Evolutionary conservation across 2,329 filamentous ascomycete species (phyloP).

Genomic region (Tolypocladium tundrense): DNA sequence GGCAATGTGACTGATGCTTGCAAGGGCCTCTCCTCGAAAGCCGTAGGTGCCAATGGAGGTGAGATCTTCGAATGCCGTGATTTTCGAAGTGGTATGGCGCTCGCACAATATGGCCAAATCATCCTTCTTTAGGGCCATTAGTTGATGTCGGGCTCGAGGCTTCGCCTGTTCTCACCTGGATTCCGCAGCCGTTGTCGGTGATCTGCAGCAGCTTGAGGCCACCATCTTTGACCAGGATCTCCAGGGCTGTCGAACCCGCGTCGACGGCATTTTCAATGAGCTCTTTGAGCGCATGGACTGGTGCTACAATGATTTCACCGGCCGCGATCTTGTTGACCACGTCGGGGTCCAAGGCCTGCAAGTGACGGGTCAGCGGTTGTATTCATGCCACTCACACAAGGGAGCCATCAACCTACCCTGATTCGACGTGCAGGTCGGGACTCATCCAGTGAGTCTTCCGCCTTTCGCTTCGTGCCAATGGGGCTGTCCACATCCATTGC

Average conservation of each 20-base stretch:
- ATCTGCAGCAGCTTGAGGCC: slow-evolving; percentile 93
- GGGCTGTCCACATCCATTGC: slow-evolving; percentile 32
- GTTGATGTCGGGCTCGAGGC: neutral
- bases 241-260: slow-evolving; percentile 84
- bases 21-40: slow-evolving; percentile 92
- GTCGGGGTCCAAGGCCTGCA: slow-evolving; percentile 72
- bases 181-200: slow-evolving; percentile 93
- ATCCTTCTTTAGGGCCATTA: slow-evolving; percentile 54
- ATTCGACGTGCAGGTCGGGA: slow-evolving; percentile 36
- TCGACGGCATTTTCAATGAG: slow-evolving; percentile 96
- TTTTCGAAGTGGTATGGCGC: slow-evolving; percentile 92
- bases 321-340: slow-evolving; percentile 98
- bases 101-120: slow-evolving; percentile 89
- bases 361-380: neutral
- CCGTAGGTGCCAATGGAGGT: slow-evolving; percentile 87
- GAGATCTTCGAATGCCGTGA: slow-evolving; percentile 88
- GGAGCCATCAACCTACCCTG: slow-evolving; percentile 25
- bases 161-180: slow-evolving; percentile 52
- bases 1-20: slow-evolving; percentile 96
- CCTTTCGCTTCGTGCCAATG: slow-evolving; percentile 39
- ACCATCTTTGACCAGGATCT: slow-evolving; percentile 88
- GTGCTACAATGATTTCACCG: slow-evolving; percentile 95
- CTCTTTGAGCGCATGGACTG: slow-evolving; percentile 92
- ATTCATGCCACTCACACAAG: neutral
- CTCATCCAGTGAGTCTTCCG: slow-evolving; percentile 25